Percentiles rank a stretch among this genome's conserved stretches.
Conservation (phyloP, 2,329 filamentous ascomycete genomes). For the Paracorniculantispora psalliotae region DNA sequence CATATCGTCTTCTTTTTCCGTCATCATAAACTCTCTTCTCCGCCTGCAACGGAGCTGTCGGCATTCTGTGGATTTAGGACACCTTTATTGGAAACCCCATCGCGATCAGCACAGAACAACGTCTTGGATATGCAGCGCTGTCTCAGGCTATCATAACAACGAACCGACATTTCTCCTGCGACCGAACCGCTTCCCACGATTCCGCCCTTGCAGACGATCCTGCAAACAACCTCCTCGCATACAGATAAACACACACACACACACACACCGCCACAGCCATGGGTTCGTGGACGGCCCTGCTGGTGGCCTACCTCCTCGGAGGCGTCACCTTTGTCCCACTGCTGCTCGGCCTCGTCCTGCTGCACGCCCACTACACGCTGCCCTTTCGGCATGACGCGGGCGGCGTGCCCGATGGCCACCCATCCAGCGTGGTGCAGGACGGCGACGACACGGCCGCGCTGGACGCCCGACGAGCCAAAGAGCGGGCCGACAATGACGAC, state of each 20-base stretch:
- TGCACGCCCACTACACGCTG: conserved; percentile 65
- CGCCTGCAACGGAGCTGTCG: not conserved
- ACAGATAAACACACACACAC: not conserved
- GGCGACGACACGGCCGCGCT: conserved; percentile 62
- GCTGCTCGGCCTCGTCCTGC: conserved; percentile 53
- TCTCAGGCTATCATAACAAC: conserved; percentile 5
- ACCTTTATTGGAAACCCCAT: conserved; percentile 6
- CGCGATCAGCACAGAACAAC: not conserved
- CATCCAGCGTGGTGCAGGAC: conserved; percentile 47
- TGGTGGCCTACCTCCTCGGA: conserved; percentile 76
- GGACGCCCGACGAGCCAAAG: conserved; percentile 55
- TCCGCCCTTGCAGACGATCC: too few species aligned
- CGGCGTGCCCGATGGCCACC: conserved; percentile 28
- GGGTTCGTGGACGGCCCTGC: conserved; percentile 52
- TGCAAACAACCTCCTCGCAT: not conserved
- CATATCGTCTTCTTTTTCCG: not conserved
- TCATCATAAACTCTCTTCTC: not conserved
- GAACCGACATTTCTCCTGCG: not conserved
- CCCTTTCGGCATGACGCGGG: conserved; percentile 43
- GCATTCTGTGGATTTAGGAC: conserved; percentile 1
- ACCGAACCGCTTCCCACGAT: too few species aligned
- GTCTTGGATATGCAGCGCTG: conserved; percentile 2
- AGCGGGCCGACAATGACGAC: conserved; percentile 49
- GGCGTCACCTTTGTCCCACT: conserved; percentile 85
- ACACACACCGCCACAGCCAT: conserved; percentile 27